Percentiles rank a stretch among this genome's conserved stretches.
phyloP scores from a whole-genome alignment of 2,329 filamentous ascomycete species.

The Dothistroma septosporum region DNA sequence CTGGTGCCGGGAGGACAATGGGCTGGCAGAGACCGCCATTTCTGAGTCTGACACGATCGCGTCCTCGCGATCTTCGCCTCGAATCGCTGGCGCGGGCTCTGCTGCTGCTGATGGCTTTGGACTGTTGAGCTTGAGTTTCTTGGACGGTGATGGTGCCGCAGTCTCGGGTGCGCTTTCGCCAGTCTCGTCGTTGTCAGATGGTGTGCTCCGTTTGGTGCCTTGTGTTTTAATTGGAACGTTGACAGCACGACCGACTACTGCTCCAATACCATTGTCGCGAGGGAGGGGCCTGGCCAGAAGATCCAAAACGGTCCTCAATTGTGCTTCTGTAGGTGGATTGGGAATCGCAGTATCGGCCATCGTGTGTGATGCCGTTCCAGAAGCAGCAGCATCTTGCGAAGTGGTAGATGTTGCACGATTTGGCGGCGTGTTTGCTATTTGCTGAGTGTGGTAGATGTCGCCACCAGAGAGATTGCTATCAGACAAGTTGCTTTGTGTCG shows the following conservation, averaged over 20 bases:
- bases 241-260: not conserved
- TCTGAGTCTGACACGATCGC: not conserved
- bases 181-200: slow-evolving; percentile 6
- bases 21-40: not conserved
- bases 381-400: not conserved
- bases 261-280: not conserved
- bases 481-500: not conserved
- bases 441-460: slow-evolving; percentile 1
- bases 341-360: not conserved
- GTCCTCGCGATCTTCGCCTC: not conserved
- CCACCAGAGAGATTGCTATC: not conserved
- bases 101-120: not conserved
- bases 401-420: not conserved
- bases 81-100: not conserved
- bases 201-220: slow-evolving; percentile 8
- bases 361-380: not conserved
- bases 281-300: not conserved
- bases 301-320: not conserved
- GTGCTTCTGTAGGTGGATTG: not conserved
- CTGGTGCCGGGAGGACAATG: not conserved
- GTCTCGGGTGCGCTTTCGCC: not conserved
- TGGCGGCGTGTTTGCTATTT: slow-evolving; percentile 11
- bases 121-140: not conserved
- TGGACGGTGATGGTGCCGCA: not conserved
- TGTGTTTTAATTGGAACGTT: slow-evolving; percentile 11